A percentile compares a stretch with the other conserved stretches of the same genome.
Evolutionary conservation across 306 rosid genomes (phyloP).

Genomic region (Lupinus albus): DNA sequence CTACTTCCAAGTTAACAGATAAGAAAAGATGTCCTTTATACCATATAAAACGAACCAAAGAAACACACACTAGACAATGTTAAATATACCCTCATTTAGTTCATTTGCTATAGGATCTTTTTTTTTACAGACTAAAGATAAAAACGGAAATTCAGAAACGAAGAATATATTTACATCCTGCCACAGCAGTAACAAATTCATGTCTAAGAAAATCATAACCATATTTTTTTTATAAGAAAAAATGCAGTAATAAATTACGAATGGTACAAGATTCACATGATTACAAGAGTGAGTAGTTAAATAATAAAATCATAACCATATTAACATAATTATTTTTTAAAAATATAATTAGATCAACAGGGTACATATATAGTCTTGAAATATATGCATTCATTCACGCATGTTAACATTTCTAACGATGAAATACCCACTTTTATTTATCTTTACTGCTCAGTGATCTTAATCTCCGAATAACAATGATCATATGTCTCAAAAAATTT

Average conservation of each 20-base stretch:
- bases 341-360: not conserved
- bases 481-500: too few relatives aligned
- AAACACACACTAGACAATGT: conserved; percentile 13
- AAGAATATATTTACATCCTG: too few relatives aligned
- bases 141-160: not conserved
- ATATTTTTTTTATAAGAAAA: too few relatives aligned
- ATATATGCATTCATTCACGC: not conserved
- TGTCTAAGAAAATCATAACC: too few relatives aligned
- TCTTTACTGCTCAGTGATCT: conserved; percentile 25
- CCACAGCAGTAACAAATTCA: too few relatives aligned
- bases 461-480: too few relatives aligned
- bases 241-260: too few relatives aligned
- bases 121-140: conserved; percentile 1
- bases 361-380: not conserved
- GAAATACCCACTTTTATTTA: conserved; percentile 4
- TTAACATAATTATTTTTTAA: too few relatives aligned
- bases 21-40: conserved; percentile 14
- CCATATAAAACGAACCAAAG: conserved; percentile 34
- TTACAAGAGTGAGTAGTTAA: too few relatives aligned
- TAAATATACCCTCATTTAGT: not conserved
- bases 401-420: not conserved
- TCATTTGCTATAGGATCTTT: not conserved
- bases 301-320: too few relatives aligned
- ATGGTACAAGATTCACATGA: too few relatives aligned
- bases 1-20: not conserved